Evolutionary conservation across 108 stramenopile genomes (phyloP).

Genomic region (Pseudonitzschia delicatissima): DNA sequence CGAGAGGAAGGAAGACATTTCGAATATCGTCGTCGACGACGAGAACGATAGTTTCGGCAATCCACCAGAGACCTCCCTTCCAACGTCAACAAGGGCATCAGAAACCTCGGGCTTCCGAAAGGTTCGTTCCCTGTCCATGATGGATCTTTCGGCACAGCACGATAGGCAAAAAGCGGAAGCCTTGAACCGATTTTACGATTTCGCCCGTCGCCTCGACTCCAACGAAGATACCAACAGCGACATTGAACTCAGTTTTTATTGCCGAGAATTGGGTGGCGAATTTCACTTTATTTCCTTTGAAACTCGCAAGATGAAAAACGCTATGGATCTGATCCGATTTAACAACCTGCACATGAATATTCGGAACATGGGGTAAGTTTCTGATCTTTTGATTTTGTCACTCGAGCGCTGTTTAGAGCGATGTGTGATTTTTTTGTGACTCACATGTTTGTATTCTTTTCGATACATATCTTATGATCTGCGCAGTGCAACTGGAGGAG

Average conservation of each 20-base stretch:
- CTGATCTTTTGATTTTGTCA: background rate
- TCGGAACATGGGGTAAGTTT: conserved; percentile 53
- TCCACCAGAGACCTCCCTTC: background rate
- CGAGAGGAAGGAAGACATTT: conserved; percentile 2
- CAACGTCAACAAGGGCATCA: background rate
- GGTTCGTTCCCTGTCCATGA: conserved; percentile 63
- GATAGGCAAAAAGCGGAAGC: conserved; percentile 63
- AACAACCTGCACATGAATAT: conserved; percentile 81
- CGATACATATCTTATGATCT: background rate
- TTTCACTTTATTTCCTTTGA: conserved; percentile 98
- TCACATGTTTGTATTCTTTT: background rate
- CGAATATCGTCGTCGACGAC: background rate
- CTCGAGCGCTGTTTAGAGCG: no score
- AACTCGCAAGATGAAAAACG: conserved; percentile 88
- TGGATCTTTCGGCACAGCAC: conserved; percentile 48
- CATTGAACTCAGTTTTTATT: conserved; percentile 84
- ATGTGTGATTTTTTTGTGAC: no score
- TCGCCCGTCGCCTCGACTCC: conserved; percentile 67
- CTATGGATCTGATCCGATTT: conserved; percentile 85
- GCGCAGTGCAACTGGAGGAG: conserved; percentile 85
- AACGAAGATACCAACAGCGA: conserved; percentile 85
- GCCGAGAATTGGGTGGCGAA: conserved; percentile 83
- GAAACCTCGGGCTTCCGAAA: conserved; percentile 7
- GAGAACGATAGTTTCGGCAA: background rate
- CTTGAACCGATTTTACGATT: conserved; percentile 79